Evolutionary conservation across 208 protist genomes (phyloP).

Genomic region (Zelonia costaricensis): DNA sequence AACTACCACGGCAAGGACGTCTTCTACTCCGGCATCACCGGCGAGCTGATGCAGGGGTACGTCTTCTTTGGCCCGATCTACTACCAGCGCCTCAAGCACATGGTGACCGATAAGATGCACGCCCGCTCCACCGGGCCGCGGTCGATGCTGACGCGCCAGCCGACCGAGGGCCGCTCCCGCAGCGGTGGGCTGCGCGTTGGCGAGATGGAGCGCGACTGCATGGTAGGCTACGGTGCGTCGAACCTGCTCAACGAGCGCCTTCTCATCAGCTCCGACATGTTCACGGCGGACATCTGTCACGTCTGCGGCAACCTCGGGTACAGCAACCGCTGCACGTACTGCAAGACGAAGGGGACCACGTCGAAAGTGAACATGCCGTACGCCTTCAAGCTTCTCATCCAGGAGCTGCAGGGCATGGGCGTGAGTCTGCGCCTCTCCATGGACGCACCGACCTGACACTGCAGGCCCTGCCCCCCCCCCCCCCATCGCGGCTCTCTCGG

Average conservation of each 20-base stretch:
- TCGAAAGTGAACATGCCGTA: slow-evolving; percentile 98
- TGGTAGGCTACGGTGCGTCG: slow-evolving; percentile 96
- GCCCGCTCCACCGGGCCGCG: slow-evolving; percentile 94
- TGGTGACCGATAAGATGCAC: slow-evolving; percentile 99
- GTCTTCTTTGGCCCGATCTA: slow-evolving; percentile 99
- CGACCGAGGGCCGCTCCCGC: slow-evolving; percentile 97
- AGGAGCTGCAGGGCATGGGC: slow-evolving; percentile 99
- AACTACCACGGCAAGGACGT: slow-evolving; percentile 99
- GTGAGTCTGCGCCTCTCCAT: slow-evolving; percentile 82
- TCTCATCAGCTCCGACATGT: slow-evolving; percentile 97
- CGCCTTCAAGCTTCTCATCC: slow-evolving; percentile 99
- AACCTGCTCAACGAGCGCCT: slow-evolving; percentile 98
- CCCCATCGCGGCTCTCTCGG: too few species aligned
- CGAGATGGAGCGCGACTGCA: slow-evolving; percentile 99
- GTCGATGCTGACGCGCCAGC: slow-evolving; percentile 98
- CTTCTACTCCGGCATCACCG: slow-evolving; percentile 97
- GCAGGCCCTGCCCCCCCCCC: too few species aligned
- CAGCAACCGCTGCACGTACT: slow-evolving; percentile 95
- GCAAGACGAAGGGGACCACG: slow-evolving; percentile 81
- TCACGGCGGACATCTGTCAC: slow-evolving; percentile 95
- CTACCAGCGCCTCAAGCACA: slow-evolving; percentile 99
- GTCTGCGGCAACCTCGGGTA: slow-evolving; percentile 92
- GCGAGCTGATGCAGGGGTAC: slow-evolving; percentile 97
- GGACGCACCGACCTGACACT: slow-evolving; percentile 21
- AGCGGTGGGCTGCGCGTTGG: slow-evolving; percentile 99